phyloP scores from a whole-genome alignment of 345 rosid genomes.

The Nephelium lappaceum region DNA sequence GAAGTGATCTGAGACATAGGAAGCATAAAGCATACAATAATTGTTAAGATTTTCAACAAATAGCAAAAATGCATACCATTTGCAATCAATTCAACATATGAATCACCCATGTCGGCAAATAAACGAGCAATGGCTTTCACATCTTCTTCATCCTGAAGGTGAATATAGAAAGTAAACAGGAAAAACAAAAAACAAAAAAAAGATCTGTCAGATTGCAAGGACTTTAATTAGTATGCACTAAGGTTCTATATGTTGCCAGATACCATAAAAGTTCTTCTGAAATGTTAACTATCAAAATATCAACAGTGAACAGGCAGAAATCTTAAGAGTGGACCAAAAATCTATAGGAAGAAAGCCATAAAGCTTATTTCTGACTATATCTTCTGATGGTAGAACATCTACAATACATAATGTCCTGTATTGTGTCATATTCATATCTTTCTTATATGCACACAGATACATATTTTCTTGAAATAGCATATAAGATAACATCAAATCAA shows the following conservation, averaged over 20 bases:
- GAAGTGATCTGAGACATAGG: conserved; percentile 20
- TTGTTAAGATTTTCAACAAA: neutral
- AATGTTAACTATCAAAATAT: neutral
- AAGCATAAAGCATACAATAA: conserved; percentile 19
- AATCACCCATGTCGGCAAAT: conserved; percentile 98
- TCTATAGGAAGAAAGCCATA: conserved; percentile 1
- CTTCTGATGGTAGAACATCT: neutral
- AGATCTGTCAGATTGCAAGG: neutral
- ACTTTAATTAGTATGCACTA: neutral
- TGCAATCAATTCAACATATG: conserved; percentile 94
- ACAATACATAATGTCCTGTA: neutral
- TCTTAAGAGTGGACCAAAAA: conserved; percentile 1
- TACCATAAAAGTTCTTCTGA: neutral
- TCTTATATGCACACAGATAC: neutral
- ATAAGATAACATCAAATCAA: neutral
- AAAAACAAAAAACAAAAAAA: neutral
- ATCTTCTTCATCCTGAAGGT: conserved; percentile 94
- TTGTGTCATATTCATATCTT: neutral
- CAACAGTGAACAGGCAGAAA: neutral
- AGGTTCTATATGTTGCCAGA: neutral
- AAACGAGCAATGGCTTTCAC: conserved; percentile 96
- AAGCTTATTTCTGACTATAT: neutral
- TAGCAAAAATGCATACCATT: conserved; percentile 52
- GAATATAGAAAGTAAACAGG: conserved; percentile 19
- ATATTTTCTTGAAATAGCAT: neutral